Evolutionary conservation across 2,329 filamentous ascomycete genomes (phyloP), one percentile per base, ranked within the genome.

Genomic region (Emmonsia crescens): DNA sequence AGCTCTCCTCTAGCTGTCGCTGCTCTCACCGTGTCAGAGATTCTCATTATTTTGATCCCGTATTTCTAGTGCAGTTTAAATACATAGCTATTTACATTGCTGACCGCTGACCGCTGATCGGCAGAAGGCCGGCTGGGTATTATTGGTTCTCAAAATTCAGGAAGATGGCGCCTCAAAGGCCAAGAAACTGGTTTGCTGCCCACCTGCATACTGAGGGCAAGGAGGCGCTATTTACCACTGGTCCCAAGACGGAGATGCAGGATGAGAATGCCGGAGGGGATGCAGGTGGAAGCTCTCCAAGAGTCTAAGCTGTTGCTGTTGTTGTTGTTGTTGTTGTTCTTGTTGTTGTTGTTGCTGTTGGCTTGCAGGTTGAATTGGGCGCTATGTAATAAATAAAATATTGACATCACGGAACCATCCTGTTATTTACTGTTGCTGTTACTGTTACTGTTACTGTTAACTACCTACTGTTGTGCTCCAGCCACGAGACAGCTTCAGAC

Each of bases 101-200:
- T 55, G 51, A 55, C 51, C 51, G 51, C 31, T 55, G 51, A 55
- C 51, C 51, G 51, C 51, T 38, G 51, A 55, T 55, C 33, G 29
- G 19, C 51, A 31, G 29, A 31, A n/a, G 31, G 31, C 5, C 1
- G 44, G 44, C 21, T 49, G 21, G 21, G 10, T 49, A 24, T 27
- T 49, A 14, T 49, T 49, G 51, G 31, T 24, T 24, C 51, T 55
- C 51, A 36, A 55, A 55, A 36, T 48, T 33, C 27, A 52, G 49
- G 27, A n/a, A 19, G 19, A 52, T 33, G 27, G 31, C 49, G n/a
- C 24, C 5, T 16, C 49, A 52, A 52, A 52, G 12, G 27, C 27
- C 27, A 14, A 10, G 49, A 52, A 33, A 55, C 19, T 55, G 51
- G 31, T 38, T 55, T 55, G 51, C 16, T 33, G 51, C 24, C 10